Evolutionary conservation across 2,329 filamentous ascomycete species (phyloP), one percentile per base, ranked within the genome.

Genomic region (Ceratocystis colombiana): DNA sequence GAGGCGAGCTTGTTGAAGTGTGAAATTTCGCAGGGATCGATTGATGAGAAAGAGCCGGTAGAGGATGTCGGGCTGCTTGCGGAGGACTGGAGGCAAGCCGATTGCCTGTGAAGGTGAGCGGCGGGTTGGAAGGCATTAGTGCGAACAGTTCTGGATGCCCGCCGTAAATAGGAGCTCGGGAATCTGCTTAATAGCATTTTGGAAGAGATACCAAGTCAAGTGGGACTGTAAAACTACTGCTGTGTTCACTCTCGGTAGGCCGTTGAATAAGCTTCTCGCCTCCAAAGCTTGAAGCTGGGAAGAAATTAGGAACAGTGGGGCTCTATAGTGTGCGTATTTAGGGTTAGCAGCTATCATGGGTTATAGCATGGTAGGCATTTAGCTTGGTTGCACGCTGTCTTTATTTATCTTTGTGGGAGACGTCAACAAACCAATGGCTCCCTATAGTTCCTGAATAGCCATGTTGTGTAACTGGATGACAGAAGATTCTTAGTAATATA

Each of bases 1-100:
- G 89, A 89, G 70, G 94, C 94, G 72, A 99, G 89, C 69, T 86
- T 85, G 73, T 91, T 91, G 83, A 99, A 99, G 79, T 99, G 94
- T 20, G 88, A 89, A 70, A 99, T 85, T 79, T 99, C 93, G 70
- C 87, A 84, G 64, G 89, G 83, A 72, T 95, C 95, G 76, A 99
- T 89, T 66, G 89, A 91, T 61, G 88, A 85, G 71, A 77, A 80
- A 66, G 55, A 59, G 28, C 28, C 55, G 55, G 55, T 8, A 20
- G 55, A 59, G 30, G 55, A 75, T 17, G 37, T 33, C n/a, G 30
- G 61, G 57, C 5, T 41, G 59, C 53, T 30, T 37, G 55, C 17
- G 20, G 70, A 65, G 63, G 70, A 66, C 65, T 72, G 64, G 62
- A 73, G 69, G 48, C 71, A 71, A 33, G 55, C 37, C 22, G 33